A percentile compares a stretch with the other conserved stretches of the same genome.
These are phyloP conservation scores for Phlebopus sp. DNA, from an alignment of 1,284 basidiomycete species.

Conservation along the genomic window DNA sequence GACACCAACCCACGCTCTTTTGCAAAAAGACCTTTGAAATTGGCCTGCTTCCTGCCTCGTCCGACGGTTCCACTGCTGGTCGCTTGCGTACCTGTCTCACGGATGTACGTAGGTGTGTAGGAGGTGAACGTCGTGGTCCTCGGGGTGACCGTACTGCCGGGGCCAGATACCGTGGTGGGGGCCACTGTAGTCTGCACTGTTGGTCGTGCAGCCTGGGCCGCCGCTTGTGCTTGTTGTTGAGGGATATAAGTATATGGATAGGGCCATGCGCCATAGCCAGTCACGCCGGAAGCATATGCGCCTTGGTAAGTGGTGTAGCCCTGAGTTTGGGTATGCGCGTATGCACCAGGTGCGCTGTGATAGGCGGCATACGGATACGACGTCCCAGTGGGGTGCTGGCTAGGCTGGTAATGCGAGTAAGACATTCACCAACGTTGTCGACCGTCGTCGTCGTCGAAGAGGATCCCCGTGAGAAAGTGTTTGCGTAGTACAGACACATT, in stretches of 20 bases:
- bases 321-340: slow-evolving; percentile 23
- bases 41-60: slow-evolving; percentile 58
- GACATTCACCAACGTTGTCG: slow-evolving; percentile 21
- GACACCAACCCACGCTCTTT: slow-evolving; percentile 66
- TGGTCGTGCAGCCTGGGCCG: slow-evolving; percentile 35
- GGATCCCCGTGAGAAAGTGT: not conserved
- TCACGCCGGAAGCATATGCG: slow-evolving; percentile 40
- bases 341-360: slow-evolving; percentile 38
- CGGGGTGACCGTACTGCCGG: slow-evolving; percentile 15
- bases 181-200: slow-evolving; percentile 33
- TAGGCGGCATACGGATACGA: slow-evolving; percentile 56
- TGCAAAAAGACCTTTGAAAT: slow-evolving; percentile 67
- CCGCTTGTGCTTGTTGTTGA: slow-evolving; percentile 36
- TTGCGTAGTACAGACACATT: too few species aligned
- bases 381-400: slow-evolving; percentile 37
- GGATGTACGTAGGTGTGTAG: slow-evolving; percentile 54
- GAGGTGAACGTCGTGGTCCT: slow-evolving; percentile 43
- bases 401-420: slow-evolving; percentile 36
- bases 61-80: slow-evolving; percentile 40
- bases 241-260: slow-evolving; percentile 57
- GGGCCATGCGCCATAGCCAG: slow-evolving; percentile 56
- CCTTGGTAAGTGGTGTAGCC: slow-evolving; percentile 47
- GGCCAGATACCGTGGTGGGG: slow-evolving; percentile 18
- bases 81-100: slow-evolving; percentile 42
- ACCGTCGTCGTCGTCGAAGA: not conserved